phyloP scores from a whole-genome alignment of 768 basidiomycete species.

The Boletus barrowsii region DNA sequence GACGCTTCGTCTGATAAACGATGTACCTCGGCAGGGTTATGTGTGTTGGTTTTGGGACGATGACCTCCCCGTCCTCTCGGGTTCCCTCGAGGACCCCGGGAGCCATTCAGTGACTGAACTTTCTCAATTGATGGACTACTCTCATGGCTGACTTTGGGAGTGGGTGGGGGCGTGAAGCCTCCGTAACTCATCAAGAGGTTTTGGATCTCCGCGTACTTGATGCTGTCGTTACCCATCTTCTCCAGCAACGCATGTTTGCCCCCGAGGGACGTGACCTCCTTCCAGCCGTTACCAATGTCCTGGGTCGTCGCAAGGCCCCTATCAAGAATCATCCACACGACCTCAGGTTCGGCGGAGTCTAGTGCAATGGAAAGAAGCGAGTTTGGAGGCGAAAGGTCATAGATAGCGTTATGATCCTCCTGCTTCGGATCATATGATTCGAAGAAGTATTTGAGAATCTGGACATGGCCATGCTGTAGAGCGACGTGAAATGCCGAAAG shows the following conservation, averaged over 20 bases:
- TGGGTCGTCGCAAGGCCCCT: conserved; percentile 47
- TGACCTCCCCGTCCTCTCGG: conserved; percentile 8
- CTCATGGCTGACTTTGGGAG: conserved; percentile 20
- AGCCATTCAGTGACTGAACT: conserved; percentile 12
- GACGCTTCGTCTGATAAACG: conserved; percentile 1
- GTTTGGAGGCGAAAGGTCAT: conserved; percentile 38
- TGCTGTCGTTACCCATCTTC: conserved; percentile 25
- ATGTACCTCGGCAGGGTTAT: background rate
- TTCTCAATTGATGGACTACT: conserved; percentile 11
- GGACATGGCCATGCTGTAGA: conserved; percentile 48
- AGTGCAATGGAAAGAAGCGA: conserved; percentile 56
- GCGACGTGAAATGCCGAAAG: conserved; percentile 69
- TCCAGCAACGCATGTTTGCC: conserved; percentile 25
- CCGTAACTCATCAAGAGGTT: conserved; percentile 52
- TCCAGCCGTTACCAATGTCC: conserved; percentile 54
- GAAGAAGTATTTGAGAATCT: conserved; percentile 60
- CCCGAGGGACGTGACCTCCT: conserved; percentile 40
- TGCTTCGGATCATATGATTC: conserved; percentile 55
- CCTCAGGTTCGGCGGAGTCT: conserved; percentile 58
- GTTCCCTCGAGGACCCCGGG: background rate
- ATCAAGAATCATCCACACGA: conserved; percentile 62
- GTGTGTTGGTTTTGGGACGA: conserved; percentile 5
- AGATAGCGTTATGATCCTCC: conserved; percentile 48
- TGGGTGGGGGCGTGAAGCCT: conserved; percentile 46
- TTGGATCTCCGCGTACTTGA: conserved; percentile 48